These are phyloP conservation scores for Calocera cornea DNA, from an alignment of 768 basidiomycete genomes.

Conservation along the genomic window DNA sequence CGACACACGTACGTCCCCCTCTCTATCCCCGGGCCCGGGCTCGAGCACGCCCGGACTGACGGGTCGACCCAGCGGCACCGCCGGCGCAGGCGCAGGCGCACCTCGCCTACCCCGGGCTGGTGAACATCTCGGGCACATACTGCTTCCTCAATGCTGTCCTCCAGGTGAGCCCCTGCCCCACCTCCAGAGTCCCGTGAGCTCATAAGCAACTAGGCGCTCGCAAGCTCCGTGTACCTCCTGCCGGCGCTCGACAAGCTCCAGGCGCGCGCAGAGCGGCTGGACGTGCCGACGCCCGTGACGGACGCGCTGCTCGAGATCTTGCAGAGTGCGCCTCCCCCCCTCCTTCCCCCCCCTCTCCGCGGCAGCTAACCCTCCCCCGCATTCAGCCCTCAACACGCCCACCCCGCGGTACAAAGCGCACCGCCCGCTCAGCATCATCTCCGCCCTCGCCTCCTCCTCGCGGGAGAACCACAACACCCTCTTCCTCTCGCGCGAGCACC, in stretches of 20 bases:
- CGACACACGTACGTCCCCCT: too few species aligned
- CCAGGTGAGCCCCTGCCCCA: constrained; percentile 44
- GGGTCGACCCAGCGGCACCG: too few species aligned
- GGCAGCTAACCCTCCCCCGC: not conserved
- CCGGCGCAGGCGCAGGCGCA: too few species aligned
- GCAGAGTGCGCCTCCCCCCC: constrained; percentile 35
- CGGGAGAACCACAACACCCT: constrained; percentile 37
- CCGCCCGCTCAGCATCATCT: constrained; percentile 59
- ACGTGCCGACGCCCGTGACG: constrained; percentile 75
- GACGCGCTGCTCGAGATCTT: constrained; percentile 65
- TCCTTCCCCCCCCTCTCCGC: constrained; percentile 1
- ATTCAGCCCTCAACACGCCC: constrained; percentile 54
- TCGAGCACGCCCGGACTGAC: too few species aligned
- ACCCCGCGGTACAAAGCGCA: constrained; percentile 43
- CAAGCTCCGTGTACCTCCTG: constrained; percentile 71
- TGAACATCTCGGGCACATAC: constrained; percentile 90
- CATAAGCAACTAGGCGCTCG: constrained; percentile 49
- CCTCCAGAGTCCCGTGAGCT: not conserved
- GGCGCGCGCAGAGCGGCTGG: constrained; percentile 58
- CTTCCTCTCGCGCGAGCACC: constrained; percentile 83
- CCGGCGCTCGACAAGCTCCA: constrained; percentile 67
- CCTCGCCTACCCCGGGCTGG: constrained; percentile 79
- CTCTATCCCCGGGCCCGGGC: too few species aligned
- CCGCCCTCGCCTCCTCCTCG: constrained; percentile 43
- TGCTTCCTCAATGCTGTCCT: constrained; percentile 97